These are phyloP conservation scores for Candida sanyaensis DNA, from an alignment of 1,139 yeast species.

Conservation along the genomic window DNA sequence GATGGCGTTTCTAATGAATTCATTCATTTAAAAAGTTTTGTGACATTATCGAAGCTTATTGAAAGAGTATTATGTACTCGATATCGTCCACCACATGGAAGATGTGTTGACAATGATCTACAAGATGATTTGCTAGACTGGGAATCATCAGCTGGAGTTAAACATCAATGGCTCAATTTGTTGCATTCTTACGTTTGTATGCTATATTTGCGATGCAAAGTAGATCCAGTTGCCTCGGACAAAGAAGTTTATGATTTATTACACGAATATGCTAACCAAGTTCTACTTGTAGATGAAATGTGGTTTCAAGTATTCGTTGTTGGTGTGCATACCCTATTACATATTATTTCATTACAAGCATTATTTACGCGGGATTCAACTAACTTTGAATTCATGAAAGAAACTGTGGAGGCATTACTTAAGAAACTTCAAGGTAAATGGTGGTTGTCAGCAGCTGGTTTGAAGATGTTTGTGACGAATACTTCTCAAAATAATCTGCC, in stretches of 20 bases:
- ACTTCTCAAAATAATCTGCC: no score
- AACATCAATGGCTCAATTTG: slow-evolving; percentile 15
- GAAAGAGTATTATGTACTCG: slow-evolving; percentile 21
- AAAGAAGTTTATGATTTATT: slow-evolving; percentile 4
- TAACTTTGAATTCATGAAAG: neutral
- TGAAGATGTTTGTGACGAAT: neutral
- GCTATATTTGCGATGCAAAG: slow-evolving; percentile 23
- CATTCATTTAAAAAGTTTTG: slow-evolving; percentile 24
- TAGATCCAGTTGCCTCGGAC: slow-evolving; percentile 24
- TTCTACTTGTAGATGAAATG: slow-evolving; percentile 2
- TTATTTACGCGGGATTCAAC: neutral
- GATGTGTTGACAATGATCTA: slow-evolving; percentile 17
- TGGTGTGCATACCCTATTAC: slow-evolving; percentile 24
- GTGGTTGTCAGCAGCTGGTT: slow-evolving; percentile 1
- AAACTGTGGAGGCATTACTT: neutral
- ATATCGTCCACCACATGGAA: slow-evolving; percentile 26
- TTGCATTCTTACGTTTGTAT: slow-evolving; percentile 20
- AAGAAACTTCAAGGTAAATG: slow-evolving; percentile 1
- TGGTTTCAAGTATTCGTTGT: slow-evolving; percentile 20
- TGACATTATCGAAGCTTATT: slow-evolving; percentile 18
- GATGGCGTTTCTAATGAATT: slow-evolving; percentile 20
- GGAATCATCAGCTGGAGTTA: slow-evolving; percentile 2
- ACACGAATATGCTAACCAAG: neutral
- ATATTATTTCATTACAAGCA: slow-evolving; percentile 24
- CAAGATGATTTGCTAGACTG: slow-evolving; percentile 19